Percentiles rank a stretch among this genome's conserved stretches.
Evolutionary conservation across 352 stramenopile species (phyloP).

Genomic region (Pythium monospermum): DNA sequence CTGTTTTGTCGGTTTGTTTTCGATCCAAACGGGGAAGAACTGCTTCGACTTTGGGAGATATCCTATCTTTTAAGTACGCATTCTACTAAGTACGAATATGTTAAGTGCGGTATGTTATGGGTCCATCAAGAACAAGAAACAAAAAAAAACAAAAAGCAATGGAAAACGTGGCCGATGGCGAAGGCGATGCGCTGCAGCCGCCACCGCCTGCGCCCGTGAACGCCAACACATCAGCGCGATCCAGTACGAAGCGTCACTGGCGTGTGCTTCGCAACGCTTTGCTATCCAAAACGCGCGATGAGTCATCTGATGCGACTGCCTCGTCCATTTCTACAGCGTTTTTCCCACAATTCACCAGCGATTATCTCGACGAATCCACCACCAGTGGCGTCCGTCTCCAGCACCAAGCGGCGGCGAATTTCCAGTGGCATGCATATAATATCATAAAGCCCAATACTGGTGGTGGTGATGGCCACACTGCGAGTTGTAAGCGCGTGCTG

Average conservation of each 20-base stretch:
- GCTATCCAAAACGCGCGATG: conserved; percentile 24
- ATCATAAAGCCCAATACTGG: conserved; percentile 3
- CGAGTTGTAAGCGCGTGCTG: conserved; percentile 23
- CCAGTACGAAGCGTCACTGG: conserved; percentile 62
- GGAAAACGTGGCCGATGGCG: conserved; percentile 5
- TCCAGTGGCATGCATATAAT: conserved; percentile 51
- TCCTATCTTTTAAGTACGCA: conserved; percentile 21
- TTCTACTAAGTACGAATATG: conserved; percentile 6
- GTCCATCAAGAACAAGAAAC: too few species aligned
- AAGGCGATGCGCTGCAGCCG: not conserved
- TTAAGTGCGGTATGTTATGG: conserved; percentile 14
- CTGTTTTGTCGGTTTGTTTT: conserved; percentile 7
- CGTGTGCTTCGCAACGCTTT: conserved; percentile 61
- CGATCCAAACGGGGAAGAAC: conserved; percentile 22
- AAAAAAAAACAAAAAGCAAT: too few species aligned
- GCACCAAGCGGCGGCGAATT: conserved; percentile 23
- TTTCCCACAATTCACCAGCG: conserved; percentile 39
- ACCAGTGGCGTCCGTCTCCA: too few species aligned
- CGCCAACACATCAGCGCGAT: not conserved
- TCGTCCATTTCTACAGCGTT: conserved; percentile 62
- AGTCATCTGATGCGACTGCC: conserved; percentile 32
- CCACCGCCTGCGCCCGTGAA: not conserved
- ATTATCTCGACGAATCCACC: conserved; percentile 1
- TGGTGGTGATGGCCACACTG: not conserved
- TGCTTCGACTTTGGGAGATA: conserved; percentile 22